phyloP scores from a whole-genome alignment of 108 stramenopile genomes.

The Seminavis robusta region DNA sequence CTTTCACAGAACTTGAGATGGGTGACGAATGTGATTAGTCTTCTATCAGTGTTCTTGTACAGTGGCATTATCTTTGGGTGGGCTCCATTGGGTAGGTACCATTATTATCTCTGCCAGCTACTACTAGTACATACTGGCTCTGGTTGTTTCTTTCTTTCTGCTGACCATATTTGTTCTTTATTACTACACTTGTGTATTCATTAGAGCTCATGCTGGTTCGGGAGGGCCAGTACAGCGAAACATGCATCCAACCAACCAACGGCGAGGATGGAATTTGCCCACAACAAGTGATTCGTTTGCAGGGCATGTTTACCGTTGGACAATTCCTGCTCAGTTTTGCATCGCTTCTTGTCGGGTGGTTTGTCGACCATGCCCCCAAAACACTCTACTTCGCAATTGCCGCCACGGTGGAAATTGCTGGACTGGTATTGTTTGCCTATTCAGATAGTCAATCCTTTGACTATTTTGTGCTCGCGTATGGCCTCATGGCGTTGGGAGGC shows the following conservation, averaged over 20 bases:
- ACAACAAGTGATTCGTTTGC: constrained; percentile 8
- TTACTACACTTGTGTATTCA: too few relatives aligned
- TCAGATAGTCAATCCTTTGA: constrained; percentile 2
- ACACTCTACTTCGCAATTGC: neutral
- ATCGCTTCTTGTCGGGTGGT: constrained; percentile 3
- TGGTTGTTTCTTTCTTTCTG: too few relatives aligned
- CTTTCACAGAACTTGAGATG: too few relatives aligned
- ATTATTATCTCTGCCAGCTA: too few relatives aligned
- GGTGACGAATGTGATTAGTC: constrained; percentile 11
- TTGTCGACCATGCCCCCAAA: constrained; percentile 9
- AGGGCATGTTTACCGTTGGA: constrained; percentile 7
- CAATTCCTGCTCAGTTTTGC: constrained; percentile 9
- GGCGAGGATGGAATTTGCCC: neutral
- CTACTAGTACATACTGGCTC: too few relatives aligned
- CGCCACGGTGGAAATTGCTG: neutral
- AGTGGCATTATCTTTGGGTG: constrained; percentile 16
- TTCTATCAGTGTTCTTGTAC: constrained; percentile 5
- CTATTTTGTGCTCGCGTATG: constrained; percentile 6
- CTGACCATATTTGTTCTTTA: too few relatives aligned
- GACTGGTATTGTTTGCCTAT: constrained; percentile 4
- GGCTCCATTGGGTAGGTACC: constrained; percentile 15
- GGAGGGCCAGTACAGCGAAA: constrained; percentile 10
- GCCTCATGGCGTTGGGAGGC: constrained; percentile 10
- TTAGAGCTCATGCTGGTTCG: constrained; percentile 13
- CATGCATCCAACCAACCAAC: neutral